These are phyloP conservation scores for Nemania serpens DNA, from an alignment of 2,329 filamentous ascomycete genomes.

Conservation along the genomic window DNA sequence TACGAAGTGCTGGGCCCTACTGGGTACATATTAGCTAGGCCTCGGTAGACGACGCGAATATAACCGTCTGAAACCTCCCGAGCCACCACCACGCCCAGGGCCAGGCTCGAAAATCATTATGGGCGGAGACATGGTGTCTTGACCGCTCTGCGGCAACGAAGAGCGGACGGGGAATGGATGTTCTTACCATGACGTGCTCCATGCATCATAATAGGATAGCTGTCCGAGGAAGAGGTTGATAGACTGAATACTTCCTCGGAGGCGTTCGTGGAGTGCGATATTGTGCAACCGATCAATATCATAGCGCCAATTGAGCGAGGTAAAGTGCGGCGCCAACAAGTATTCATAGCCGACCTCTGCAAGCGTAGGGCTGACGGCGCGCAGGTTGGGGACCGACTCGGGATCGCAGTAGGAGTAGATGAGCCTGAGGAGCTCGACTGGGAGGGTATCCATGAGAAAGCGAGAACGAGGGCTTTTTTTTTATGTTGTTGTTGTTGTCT, in stretches of 20 bases:
- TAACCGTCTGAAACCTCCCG: not conserved
- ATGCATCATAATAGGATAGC: constrained; percentile 47
- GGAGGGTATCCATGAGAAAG: constrained; percentile 42
- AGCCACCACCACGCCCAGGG: not conserved
- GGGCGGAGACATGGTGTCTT: not conserved
- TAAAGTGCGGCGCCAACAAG: constrained; percentile 49
- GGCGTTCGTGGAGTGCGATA: constrained; percentile 50
- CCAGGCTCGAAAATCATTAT: not conserved
- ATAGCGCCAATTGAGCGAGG: constrained; percentile 50
- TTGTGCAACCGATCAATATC: constrained; percentile 51
- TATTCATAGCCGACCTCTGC: constrained; percentile 51
- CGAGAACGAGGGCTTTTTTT: not conserved
- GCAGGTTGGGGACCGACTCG: constrained; percentile 47
- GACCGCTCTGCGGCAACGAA: constrained; percentile 1
- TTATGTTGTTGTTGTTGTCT: not conserved
- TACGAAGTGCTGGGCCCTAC: constrained; percentile 46
- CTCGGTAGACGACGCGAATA: constrained; percentile 1
- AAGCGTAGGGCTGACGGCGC: constrained; percentile 45
- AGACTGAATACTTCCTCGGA: constrained; percentile 48
- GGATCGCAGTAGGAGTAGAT: constrained; percentile 50
- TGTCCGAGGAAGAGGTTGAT: constrained; percentile 53
- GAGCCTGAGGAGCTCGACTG: constrained; percentile 48
- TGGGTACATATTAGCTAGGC: constrained; percentile 18
- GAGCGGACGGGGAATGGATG: not conserved
- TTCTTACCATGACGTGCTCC: constrained; percentile 39